phyloP scores from a whole-genome alignment of 257 asterid genomes.

The Mitragyna speciosa region DNA sequence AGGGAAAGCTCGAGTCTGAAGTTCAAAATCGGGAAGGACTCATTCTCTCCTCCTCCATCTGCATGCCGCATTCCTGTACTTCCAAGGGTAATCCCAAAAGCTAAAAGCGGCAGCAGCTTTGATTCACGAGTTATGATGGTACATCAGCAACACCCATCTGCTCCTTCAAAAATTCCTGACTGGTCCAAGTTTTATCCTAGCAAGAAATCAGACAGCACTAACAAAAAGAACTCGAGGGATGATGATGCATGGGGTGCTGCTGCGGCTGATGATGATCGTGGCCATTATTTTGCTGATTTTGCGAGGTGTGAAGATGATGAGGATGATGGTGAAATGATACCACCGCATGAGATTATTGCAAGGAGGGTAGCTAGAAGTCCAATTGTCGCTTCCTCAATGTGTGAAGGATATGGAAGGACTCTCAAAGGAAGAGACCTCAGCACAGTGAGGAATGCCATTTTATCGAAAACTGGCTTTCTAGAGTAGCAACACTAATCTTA shows the following conservation, averaged over 20 bases:
- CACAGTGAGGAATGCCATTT: conserved; percentile 54
- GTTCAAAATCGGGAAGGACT: conserved; percentile 9
- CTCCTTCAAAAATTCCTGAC: conserved; percentile 31
- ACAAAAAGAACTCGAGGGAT: neutral
- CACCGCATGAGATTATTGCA: conserved; percentile 60
- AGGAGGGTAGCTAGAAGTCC: conserved; percentile 41
- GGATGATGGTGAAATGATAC: conserved; percentile 36
- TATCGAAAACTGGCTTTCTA: conserved; percentile 64
- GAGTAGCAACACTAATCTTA: conserved; percentile 24
- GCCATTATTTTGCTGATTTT: too few relatives aligned
- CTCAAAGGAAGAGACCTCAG: conserved; percentile 75
- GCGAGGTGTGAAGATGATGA: conserved; percentile 2
- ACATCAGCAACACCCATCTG: conserved; percentile 15
- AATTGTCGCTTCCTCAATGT: conserved; percentile 60
- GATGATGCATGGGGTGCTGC: conserved; percentile 2
- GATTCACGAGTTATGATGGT: neutral
- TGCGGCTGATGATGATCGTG: neutral
- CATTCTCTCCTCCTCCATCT: conserved; percentile 18
- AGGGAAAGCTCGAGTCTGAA: conserved; percentile 20
- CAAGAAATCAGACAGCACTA: conserved; percentile 13
- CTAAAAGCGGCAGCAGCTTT: neutral
- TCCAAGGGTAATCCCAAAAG: conserved; percentile 25
- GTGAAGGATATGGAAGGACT: conserved; percentile 71
- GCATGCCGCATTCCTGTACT: conserved; percentile 6
- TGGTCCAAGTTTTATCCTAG: conserved; percentile 32